Percentiles rank a stretch among this genome's conserved stretches.
These are phyloP conservation scores for Yamadazyma songkhlaensis DNA, from an alignment of 1,139 yeast species.

Conservation along the genomic window DNA sequence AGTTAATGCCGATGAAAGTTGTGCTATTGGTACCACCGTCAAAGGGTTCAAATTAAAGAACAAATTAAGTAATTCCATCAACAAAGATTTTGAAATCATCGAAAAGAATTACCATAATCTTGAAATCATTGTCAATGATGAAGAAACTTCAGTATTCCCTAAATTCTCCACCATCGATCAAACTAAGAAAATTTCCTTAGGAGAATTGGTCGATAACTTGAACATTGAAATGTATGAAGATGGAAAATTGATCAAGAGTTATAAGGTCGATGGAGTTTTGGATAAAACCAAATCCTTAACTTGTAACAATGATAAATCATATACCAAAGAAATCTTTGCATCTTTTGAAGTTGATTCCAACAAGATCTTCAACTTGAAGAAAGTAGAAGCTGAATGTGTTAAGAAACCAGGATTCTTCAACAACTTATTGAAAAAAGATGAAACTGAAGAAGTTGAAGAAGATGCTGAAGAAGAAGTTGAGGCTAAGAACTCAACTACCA, in stretches of 20 bases:
- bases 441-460: constrained; percentile 11
- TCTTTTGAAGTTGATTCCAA: constrained; percentile 48
- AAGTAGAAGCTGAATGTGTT: constrained; percentile 41
- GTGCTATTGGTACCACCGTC: constrained; percentile 83
- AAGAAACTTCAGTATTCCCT: constrained; percentile 38
- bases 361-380: constrained; percentile 46
- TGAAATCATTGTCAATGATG: constrained; percentile 31
- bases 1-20: constrained; percentile 95
- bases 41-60: constrained; percentile 62
- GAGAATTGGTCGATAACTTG: constrained; percentile 28
- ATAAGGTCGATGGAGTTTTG: constrained; percentile 25
- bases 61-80: constrained; percentile 49
- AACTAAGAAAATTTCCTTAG: constrained; percentile 29
- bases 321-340: constrained; percentile 30
- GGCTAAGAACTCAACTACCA: constrained; percentile 6
- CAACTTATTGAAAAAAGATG: constrained; percentile 24
- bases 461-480: constrained; percentile 8
- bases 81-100: constrained; percentile 57
- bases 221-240: constrained; percentile 54
- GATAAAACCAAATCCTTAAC: constrained; percentile 43
- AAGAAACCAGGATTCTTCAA: constrained; percentile 24
- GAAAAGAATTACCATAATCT: constrained; percentile 54
- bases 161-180: constrained; percentile 36
- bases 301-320: constrained; percentile 35
- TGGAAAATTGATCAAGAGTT: constrained; percentile 44